These are phyloP conservation scores for Thelonectria olida DNA, from an alignment of 2,329 filamentous ascomycete genomes.

Conservation along the genomic window DNA sequence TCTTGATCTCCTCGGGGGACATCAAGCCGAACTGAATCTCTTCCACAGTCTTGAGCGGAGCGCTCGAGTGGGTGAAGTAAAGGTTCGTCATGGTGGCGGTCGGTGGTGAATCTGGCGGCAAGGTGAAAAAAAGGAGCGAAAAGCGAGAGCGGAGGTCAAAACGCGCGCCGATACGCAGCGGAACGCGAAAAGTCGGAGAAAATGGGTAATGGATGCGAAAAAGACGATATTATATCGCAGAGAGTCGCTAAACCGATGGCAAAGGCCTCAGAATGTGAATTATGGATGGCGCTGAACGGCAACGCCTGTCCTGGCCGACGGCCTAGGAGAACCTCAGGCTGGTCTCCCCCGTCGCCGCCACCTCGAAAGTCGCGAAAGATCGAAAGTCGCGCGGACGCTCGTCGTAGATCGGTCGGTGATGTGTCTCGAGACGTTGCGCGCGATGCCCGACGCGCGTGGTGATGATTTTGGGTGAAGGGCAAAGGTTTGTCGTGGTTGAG, in stretches of 20 bases:
- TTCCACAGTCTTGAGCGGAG: conserved; percentile 95
- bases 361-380: conserved; percentile 49
- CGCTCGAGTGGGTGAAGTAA: conserved; percentile 89
- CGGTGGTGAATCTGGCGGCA: conserved; percentile 39
- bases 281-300: conserved; percentile 53
- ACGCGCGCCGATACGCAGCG: conserved; percentile 36
- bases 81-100: conserved; percentile 86
- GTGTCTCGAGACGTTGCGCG: conserved; percentile 47
- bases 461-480: conserved; percentile 52
- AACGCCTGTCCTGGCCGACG: conserved; percentile 56
- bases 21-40: conserved; percentile 99
- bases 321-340: conserved; percentile 58
- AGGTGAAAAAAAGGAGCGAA: conserved; percentile 38
- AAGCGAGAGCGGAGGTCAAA: conserved; percentile 34
- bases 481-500: conserved; percentile 57
- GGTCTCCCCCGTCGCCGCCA: conserved; percentile 57
- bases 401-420: conserved; percentile 42
- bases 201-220: conserved; percentile 32
- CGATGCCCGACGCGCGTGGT: conserved; percentile 64
- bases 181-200: conserved; percentile 39
- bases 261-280: conserved; percentile 43
- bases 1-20: conserved; percentile 98
- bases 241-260: conserved; percentile 45
- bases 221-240: conserved; percentile 35
- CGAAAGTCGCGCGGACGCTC: conserved; percentile 49